phyloP scores from a whole-genome alignment of 2,329 filamentous ascomycete genomes.

The Thielaviopsis ethacetica region DNA sequence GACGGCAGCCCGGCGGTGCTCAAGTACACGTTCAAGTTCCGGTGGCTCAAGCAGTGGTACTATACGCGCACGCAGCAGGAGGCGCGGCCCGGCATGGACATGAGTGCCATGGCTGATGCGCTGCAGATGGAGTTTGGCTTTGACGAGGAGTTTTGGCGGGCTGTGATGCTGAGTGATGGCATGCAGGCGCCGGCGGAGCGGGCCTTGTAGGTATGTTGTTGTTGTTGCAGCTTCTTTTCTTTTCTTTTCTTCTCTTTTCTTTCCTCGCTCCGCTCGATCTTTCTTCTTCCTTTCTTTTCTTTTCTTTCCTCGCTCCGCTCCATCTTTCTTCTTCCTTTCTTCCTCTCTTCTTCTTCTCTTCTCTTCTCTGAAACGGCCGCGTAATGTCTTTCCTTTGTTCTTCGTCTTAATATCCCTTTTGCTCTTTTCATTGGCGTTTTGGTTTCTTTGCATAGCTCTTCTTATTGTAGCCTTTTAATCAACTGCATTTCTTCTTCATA shows the following conservation, averaged over 20 bases:
- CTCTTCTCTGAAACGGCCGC: too few relatives aligned
- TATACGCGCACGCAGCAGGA: slow-evolving; percentile 14
- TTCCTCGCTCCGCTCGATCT: not conserved
- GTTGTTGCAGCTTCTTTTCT: too few relatives aligned
- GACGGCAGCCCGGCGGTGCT: slow-evolving; percentile 19
- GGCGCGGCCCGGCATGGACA: slow-evolving; percentile 7
- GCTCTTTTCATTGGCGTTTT: too few relatives aligned
- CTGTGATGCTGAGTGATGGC: slow-evolving; percentile 14
- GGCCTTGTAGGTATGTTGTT: too few relatives aligned
- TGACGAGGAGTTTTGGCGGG: slow-evolving; percentile 18
- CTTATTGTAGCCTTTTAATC: too few relatives aligned
- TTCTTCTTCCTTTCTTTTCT: not conserved
- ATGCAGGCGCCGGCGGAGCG: slow-evolving; percentile 1
- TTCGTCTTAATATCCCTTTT: too few relatives aligned
- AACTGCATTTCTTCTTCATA: too few relatives aligned
- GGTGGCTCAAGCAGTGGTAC: slow-evolving; percentile 27
- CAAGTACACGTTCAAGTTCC: slow-evolving; percentile 21
- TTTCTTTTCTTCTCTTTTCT: not conserved
- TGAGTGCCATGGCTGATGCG: slow-evolving; percentile 8
- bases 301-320: not conserved
- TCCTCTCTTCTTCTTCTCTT: too few relatives aligned
- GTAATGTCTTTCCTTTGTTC: too few relatives aligned
- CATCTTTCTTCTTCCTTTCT: not conserved
- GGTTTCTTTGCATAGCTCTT: too few relatives aligned
- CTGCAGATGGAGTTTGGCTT: slow-evolving; percentile 15